phyloP scores from a whole-genome alignment of 1,284 basidiomycete species.

The Sutorius eximius region DNA sequence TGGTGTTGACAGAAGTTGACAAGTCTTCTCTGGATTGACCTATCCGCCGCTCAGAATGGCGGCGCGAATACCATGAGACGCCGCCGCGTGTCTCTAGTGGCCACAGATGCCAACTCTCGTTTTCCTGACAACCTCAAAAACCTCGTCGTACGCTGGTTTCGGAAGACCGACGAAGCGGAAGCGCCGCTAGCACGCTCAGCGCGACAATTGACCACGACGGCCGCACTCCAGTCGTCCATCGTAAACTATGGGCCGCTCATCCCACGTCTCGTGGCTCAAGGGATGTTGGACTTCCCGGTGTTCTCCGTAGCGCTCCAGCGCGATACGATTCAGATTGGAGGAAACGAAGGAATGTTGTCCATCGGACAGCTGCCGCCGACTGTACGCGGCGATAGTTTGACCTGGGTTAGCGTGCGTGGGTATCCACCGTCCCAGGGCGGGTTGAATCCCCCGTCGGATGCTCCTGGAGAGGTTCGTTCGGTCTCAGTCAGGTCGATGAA shows the following conservation, averaged over 20 bases:
- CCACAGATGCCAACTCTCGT: not conserved
- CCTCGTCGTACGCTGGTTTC: conserved; percentile 21
- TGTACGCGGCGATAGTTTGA: conserved; percentile 42
- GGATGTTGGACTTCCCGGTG: conserved; percentile 38
- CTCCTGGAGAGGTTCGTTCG: conserved; percentile 47
- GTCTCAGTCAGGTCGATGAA: not conserved
- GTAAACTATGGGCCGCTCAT: conserved; percentile 37
- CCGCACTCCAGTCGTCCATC: conserved; percentile 26
- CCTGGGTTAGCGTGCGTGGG: conserved; percentile 50
- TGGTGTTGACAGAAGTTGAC: conserved; percentile 4
- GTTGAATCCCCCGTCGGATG: conserved; percentile 41
- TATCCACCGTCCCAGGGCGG: conserved; percentile 47
- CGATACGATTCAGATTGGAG: conserved; percentile 50
- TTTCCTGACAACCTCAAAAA: conserved; percentile 13
- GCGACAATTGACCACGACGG: conserved; percentile 9
- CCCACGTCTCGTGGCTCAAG: conserved; percentile 39
- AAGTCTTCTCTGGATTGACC: conserved; percentile 36
- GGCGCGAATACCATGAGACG: not conserved
- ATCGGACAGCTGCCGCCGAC: conserved; percentile 51
- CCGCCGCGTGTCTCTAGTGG: conserved; percentile 1
- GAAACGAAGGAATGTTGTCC: conserved; percentile 49
- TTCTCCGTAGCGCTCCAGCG: conserved; percentile 50
- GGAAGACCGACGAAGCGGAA: conserved; percentile 7
- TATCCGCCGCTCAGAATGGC: conserved; percentile 22
- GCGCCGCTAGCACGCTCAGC: conserved; percentile 6